Percentiles rank a stretch among this genome's conserved stretches.
These are phyloP conservation scores for Cyphellophora europaea DNA, from an alignment of 2,329 filamentous ascomycete genomes.

Conservation along the genomic window DNA sequence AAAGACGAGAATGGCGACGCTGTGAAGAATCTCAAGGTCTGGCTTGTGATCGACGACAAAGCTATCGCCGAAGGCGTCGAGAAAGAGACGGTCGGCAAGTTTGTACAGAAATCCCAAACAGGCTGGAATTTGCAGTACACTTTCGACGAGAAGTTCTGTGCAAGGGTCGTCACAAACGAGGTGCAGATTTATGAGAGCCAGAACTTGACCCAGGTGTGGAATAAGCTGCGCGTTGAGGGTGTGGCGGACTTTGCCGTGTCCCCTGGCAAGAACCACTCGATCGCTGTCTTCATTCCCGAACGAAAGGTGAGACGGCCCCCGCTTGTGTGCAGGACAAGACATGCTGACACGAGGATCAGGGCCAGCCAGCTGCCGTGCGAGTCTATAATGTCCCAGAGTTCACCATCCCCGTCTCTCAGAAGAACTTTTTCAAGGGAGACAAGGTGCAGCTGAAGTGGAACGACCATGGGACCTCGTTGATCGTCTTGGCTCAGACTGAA, in stretches of 20 bases:
- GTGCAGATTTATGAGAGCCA: conserved; percentile 92
- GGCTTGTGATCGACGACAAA: conserved; percentile 68
- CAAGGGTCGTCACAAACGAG: conserved; percentile 89
- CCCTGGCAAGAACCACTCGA: conserved; percentile 78
- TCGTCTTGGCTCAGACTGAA: conserved; percentile 94
- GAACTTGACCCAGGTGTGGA: conserved; percentile 81
- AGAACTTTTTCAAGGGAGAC: conserved; percentile 98
- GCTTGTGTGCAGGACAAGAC: neutral
- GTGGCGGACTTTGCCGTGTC: conserved; percentile 82
- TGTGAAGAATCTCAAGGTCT: conserved; percentile 93
- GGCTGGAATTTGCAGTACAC: conserved; percentile 98
- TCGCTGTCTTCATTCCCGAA: conserved; percentile 92
- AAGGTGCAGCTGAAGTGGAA: conserved; percentile 99
- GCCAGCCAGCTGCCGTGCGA: conserved; percentile 86
- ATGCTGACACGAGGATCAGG: conserved; percentile 41
- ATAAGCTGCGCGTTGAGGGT: conserved; percentile 87
- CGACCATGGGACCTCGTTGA: conserved; percentile 74
- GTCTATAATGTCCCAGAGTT: conserved; percentile 92
- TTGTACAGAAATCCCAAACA: conserved; percentile 91
- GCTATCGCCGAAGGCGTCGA: conserved; percentile 53
- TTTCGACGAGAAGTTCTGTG: conserved; percentile 84
- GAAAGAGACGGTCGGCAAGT: conserved; percentile 66
- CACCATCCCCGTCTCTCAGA: conserved; percentile 73
- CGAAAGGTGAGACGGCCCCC: conserved; percentile 60
- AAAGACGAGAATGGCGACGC: conserved; percentile 94